phyloP scores from a whole-genome alignment of 176 grass and related monocot species.

The Dactylis glomerata region DNA sequence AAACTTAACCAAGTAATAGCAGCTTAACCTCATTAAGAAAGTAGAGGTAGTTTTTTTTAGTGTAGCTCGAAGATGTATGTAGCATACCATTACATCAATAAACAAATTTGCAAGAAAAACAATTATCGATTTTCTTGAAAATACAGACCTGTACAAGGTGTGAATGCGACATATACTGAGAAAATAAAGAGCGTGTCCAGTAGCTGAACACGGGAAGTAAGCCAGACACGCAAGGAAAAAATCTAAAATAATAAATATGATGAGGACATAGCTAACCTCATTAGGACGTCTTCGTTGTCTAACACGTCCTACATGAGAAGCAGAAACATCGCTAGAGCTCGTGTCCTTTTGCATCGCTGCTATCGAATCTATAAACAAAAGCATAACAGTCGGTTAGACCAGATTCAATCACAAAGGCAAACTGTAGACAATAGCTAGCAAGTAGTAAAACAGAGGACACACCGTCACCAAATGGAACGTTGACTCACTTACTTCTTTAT shows the following conservation, averaged over 20 bases:
- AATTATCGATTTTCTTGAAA: background rate
- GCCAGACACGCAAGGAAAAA: background rate
- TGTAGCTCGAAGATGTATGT: background rate
- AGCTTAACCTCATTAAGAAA: background rate
- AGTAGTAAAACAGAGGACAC: background rate
- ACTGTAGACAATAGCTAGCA: background rate
- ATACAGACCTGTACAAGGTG: background rate
- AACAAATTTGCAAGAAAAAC: background rate
- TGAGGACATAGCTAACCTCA: slow-evolving; percentile 42
- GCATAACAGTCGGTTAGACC: background rate
- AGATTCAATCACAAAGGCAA: background rate
- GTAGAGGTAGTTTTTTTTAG: background rate
- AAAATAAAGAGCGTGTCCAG: background rate
- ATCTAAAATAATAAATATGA: background rate
- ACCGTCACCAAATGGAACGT: background rate
- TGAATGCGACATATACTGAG: background rate
- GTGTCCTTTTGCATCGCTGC: slow-evolving; percentile 52
- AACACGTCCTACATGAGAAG: slow-evolving; percentile 42
- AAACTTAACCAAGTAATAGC: too few species aligned
- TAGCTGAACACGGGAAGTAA: background rate
- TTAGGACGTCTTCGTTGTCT: slow-evolving; percentile 45
- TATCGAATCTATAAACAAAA: slow-evolving; percentile 34
- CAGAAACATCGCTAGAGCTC: slow-evolving; percentile 35
- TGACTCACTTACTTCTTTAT: background rate
- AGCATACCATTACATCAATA: background rate